phyloP scores from a whole-genome alignment of 179 eudicot genomes.

The Sideroxylon spinosum region DNA sequence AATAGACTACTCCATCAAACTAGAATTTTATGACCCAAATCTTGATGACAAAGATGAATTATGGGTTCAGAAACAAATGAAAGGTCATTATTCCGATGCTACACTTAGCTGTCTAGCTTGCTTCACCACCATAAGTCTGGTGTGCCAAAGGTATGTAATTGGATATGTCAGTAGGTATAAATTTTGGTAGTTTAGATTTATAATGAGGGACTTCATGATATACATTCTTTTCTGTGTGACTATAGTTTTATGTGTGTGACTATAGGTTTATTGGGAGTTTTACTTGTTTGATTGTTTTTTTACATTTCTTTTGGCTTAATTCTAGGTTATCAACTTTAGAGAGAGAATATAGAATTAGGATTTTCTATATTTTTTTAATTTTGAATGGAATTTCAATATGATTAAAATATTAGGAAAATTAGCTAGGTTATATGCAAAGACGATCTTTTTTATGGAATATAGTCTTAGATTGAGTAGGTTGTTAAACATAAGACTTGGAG shows the following conservation, averaged over 20 bases:
- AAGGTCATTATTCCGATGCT: slow-evolving; percentile 69
- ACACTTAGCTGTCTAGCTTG: slow-evolving; percentile 94
- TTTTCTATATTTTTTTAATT: no score
- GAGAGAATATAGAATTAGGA: not conserved
- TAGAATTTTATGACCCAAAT: slow-evolving; percentile 77
- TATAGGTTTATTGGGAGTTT: not conserved
- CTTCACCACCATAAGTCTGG: slow-evolving; percentile 73
- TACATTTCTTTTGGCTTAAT: no score
- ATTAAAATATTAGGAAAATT: no score
- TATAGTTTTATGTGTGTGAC: not conserved
- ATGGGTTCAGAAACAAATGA: slow-evolving; percentile 64
- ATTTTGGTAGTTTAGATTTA: not conserved
- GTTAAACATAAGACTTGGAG: not conserved
- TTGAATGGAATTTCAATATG: no score
- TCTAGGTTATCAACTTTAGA: not conserved
- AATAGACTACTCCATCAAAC: slow-evolving; percentile 67
- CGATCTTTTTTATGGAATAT: no score
- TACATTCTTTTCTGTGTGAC: not conserved
- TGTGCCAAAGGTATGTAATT: slow-evolving; percentile 61
- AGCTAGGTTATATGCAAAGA: no score
- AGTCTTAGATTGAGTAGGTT: not conserved
- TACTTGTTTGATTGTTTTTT: not conserved
- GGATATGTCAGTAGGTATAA: not conserved
- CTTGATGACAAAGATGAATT: slow-evolving; percentile 71
- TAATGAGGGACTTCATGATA: not conserved